phyloP scores from a whole-genome alignment of 352 stramenopile species.

The Blastocystis sp. region DNA sequence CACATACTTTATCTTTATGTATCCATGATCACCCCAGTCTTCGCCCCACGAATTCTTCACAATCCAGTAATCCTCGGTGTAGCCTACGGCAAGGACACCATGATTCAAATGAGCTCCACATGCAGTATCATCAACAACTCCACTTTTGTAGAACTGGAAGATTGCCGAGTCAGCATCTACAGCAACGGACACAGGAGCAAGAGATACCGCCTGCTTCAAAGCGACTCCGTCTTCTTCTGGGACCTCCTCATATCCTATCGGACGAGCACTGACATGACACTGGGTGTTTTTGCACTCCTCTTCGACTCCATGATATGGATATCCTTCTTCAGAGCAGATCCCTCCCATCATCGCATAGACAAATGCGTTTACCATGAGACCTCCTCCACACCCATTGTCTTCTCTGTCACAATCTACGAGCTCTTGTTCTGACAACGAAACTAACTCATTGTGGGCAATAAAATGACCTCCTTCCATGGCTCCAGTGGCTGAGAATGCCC shows the following conservation, averaged over 20 bases:
- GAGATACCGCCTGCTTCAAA: conserved; percentile 79
- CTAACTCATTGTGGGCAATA: conserved; percentile 81
- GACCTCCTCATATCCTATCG: conserved; percentile 82
- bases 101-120: conserved; percentile 89
- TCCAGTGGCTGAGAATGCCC: conserved; percentile 96
- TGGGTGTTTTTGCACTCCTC: conserved; percentile 68
- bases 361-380: conserved; percentile 94
- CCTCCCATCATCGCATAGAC: conserved; percentile 84
- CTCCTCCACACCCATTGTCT: conserved; percentile 90
- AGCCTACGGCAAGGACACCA: conserved; percentile 89
- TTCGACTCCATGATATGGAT: conserved; percentile 82
- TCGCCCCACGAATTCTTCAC: conserved; percentile 93
- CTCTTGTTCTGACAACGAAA: conserved; percentile 90
- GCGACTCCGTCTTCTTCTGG: conserved; percentile 73
- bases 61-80: conserved; percentile 84
- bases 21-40: conserved; percentile 81
- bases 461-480: conserved; percentile 90
- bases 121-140: conserved; percentile 75
- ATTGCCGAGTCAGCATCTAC: conserved; percentile 85
- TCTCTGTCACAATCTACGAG: conserved; percentile 90
- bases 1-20: conserved; percentile 82
- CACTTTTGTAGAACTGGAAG: conserved; percentile 93
- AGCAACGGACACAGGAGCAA: conserved; percentile 85
- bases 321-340: conserved; percentile 87
- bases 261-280: conserved; percentile 70